Conservation (phyloP, 352 stramenopile species). For the Phytopythium ostracodes region DNA sequence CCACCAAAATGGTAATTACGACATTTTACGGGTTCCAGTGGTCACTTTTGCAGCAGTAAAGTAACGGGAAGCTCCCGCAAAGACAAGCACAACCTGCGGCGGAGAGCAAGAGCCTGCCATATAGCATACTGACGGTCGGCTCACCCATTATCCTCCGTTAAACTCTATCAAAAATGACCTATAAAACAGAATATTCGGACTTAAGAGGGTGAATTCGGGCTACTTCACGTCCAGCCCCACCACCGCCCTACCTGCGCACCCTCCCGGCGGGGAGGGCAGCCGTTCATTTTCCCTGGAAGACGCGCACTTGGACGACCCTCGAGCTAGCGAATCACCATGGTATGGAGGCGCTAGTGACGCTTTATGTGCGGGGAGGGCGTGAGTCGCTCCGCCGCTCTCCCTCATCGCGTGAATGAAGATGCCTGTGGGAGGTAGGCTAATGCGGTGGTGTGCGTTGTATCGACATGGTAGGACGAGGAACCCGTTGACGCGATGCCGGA, state of each 20-base stretch:
- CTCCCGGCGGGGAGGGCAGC: slow-evolving; percentile 11
- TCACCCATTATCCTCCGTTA: background rate
- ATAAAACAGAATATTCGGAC: background rate
- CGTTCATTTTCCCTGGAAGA: slow-evolving; percentile 35
- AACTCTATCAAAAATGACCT: background rate
- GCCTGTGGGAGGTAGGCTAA: too few relatives aligned
- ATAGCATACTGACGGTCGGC: slow-evolving; percentile 14
- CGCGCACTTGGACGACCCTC: slow-evolving; percentile 7
- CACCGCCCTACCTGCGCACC: background rate
- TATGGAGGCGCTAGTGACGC: background rate
- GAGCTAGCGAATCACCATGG: slow-evolving; percentile 13
- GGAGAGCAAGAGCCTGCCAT: slow-evolving; percentile 1
- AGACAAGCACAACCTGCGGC: slow-evolving; percentile 7
- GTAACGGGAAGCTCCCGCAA: slow-evolving; percentile 7
- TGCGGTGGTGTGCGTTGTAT: too few relatives aligned
- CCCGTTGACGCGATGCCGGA: slow-evolving; percentile 91
- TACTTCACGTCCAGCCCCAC: slow-evolving; percentile 7
- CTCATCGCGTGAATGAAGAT: too few relatives aligned
- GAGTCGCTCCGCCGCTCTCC: background rate
- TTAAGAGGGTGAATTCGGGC: background rate
- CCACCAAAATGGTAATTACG: slow-evolving; percentile 12
- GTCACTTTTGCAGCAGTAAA: too few relatives aligned
- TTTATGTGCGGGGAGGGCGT: background rate
- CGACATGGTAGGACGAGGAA: slow-evolving; percentile 83
- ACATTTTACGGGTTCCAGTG: slow-evolving; percentile 6